Conservation (phyloP, 2,329 filamentous ascomycete genomes). For the Whalleya microplaca region DNA sequence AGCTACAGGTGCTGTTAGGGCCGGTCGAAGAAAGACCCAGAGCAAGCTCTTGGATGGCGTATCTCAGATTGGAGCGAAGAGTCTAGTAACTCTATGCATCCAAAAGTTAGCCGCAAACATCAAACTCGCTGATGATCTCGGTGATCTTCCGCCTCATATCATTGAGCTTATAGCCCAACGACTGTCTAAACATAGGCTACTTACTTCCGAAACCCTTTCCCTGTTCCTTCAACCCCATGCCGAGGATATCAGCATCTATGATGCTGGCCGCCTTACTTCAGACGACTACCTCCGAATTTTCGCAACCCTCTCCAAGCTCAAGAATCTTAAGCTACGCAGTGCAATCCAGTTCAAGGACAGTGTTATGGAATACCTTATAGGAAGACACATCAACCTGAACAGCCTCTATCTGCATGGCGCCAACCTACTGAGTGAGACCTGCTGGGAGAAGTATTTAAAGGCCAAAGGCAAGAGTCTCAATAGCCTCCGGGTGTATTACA, state of each 20-base stretch:
- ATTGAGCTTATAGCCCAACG: conserved; percentile 64
- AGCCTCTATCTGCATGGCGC: conserved; percentile 80
- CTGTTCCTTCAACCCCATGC: conserved; percentile 59
- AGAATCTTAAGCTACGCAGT: conserved; percentile 75
- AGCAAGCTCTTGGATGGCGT: conserved; percentile 84
- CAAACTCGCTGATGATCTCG: conserved; percentile 63
- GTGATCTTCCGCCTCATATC: conserved; percentile 57
- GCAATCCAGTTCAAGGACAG: conserved; percentile 91
- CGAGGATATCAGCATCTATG: conserved; percentile 59
- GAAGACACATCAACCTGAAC: conserved; percentile 70
- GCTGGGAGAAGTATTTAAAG: conserved; percentile 73
- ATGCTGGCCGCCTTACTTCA: conserved; percentile 66
- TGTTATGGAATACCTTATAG: conserved; percentile 79
- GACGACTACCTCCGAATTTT: conserved; percentile 84
- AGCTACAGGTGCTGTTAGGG: conserved; percentile 55
- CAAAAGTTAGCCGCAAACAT: conserved; percentile 67
- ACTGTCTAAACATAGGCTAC: conserved; percentile 62
- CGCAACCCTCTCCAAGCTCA: conserved; percentile 70
- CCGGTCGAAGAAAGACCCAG: conserved; percentile 73
- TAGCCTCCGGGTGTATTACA: conserved; percentile 77
- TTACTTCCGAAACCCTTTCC: conserved; percentile 57
- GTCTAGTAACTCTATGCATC: conserved; percentile 66
- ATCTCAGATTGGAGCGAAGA: conserved; percentile 67
- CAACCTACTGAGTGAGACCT: conserved; percentile 77
- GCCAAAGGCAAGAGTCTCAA: conserved; percentile 68